Evolutionary conservation across 1,284 basidiomycete genomes (phyloP).

Genomic region (Taiwanofungus camphoratus): DNA sequence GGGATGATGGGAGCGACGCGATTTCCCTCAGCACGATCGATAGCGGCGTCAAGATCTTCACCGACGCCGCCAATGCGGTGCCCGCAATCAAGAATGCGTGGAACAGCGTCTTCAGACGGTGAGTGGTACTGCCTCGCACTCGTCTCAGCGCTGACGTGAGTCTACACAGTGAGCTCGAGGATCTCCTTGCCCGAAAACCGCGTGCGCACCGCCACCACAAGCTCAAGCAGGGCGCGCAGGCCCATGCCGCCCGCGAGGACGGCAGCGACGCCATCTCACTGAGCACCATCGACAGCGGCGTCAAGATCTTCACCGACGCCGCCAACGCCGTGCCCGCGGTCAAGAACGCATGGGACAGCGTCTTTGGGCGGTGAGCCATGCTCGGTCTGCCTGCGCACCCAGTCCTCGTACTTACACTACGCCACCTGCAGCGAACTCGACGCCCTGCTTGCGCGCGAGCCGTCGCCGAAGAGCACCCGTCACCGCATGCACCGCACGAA

Average conservation of each 20-base stretch:
- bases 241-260: no score
- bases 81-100: not conserved
- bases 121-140: not conserved
- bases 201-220: no score
- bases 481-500: not conserved
- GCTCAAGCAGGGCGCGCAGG: no score
- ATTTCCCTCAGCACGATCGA: not conserved
- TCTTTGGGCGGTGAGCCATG: not conserved
- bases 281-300: not conserved
- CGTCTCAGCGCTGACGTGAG: not conserved
- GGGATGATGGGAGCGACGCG: not conserved
- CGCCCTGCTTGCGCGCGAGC: not conserved
- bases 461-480: not conserved
- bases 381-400: not conserved
- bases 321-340: slow-evolving; percentile 1
- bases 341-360: not conserved
- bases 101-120: not conserved
- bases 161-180: not conserved
- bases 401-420: no score
- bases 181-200: not conserved
- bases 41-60: slow-evolving; percentile 1
- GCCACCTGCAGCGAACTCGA: not conserved
- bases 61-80: slow-evolving; percentile 1
- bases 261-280: not conserved
- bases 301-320: slow-evolving; percentile 3